Base-by-base conservation (phyloP, 2,329 filamentous ascomycete species). In the Fusarium agapanthi region DNA sequence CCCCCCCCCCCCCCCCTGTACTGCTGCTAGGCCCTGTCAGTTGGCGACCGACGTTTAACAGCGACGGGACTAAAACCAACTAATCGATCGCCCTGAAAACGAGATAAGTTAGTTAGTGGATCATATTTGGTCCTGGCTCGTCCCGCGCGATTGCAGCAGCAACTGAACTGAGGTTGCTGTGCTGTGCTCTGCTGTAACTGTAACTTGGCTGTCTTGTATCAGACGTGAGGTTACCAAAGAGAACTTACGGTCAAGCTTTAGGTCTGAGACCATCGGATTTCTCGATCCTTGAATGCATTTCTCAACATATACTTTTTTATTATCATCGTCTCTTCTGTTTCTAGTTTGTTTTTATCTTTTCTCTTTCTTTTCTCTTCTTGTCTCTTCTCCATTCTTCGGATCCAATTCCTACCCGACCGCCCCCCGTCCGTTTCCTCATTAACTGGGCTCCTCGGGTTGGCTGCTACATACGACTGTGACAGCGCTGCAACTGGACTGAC, bases 241-340 rank as follows among this genome's bases (percentile, higher is more conserved):
- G 56, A 47, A 72, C 51, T 64, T 71, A 71, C 70, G 71, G 71
- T 73, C 66, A 67, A 73, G 67, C 62, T 55, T 63, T 53, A 32
- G 51, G 62, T 61, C 66, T 54, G 58, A 62, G 45, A 58, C 38
- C 45, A 40, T 41, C 64, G 34, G 51, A 28, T 67, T 57, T 51
- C 48, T 56, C 38, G 32, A 45, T 28, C 44, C 65, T 61, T 34
- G 59, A 32, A 70, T 69, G 47, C 65, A 37, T 72, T 62, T 59
- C 60, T 65, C 53, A 24, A 69, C 56, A 66, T 73, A 72, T 43
- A 69, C 44, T 60, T 35, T 20, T 38, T 24, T 24, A 12, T 28
- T 22, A 45, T 45, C 11, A 11, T 45, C 13, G 5, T 47, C 32
- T 54, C 41, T 57, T 63, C 40, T 48, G 38, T 68, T 63, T 57